Percentiles rank a stretch among this genome's conserved stretches.
phyloP scores from a whole-genome alignment of 768 basidiomycete genomes.

The Floccularia luteovirens region DNA sequence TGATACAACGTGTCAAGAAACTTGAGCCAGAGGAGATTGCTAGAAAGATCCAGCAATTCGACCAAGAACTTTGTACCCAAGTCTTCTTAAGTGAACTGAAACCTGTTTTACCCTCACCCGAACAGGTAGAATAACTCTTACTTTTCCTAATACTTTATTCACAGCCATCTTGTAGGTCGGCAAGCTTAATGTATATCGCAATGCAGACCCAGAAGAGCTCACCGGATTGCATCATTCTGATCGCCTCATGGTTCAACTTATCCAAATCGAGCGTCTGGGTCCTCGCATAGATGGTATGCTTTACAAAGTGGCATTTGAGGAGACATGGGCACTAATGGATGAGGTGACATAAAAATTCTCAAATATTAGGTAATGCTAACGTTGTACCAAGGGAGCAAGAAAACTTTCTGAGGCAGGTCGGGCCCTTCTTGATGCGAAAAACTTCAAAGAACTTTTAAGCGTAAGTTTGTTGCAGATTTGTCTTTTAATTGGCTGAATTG shows the following conservation, averaged over 20 bases:
- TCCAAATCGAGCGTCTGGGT: conserved; percentile 84
- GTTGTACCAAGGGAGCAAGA: conserved; percentile 54
- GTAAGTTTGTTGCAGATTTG: conserved; percentile 29
- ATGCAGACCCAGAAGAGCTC: conserved; percentile 80
- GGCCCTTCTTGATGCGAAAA: conserved; percentile 70
- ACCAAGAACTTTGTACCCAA: conserved; percentile 80
- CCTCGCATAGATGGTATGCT: conserved; percentile 95
- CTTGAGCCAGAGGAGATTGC: conserved; percentile 85
- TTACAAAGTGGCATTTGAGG: conserved; percentile 83
- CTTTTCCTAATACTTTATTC: background rate
- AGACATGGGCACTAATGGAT: conserved; percentile 74
- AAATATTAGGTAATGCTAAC: background rate
- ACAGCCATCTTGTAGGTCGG: conserved; percentile 45
- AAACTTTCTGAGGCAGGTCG: conserved; percentile 79
- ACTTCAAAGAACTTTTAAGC: conserved; percentile 86
- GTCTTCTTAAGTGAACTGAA: conserved; percentile 86
- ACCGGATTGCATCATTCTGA: conserved; percentile 89
- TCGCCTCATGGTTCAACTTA: conserved; percentile 93
- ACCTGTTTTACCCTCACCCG: conserved; percentile 83
- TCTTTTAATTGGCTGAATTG: background rate
- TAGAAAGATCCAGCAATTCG: conserved; percentile 77
- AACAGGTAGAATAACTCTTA: conserved; percentile 50
- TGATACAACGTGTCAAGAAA: conserved; percentile 81
- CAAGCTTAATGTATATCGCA: conserved; percentile 85
- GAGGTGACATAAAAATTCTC: conserved; percentile 42